These are phyloP conservation scores for Ballota nigra DNA, from an alignment of 257 asterid genomes.

Conservation along the genomic window DNA sequence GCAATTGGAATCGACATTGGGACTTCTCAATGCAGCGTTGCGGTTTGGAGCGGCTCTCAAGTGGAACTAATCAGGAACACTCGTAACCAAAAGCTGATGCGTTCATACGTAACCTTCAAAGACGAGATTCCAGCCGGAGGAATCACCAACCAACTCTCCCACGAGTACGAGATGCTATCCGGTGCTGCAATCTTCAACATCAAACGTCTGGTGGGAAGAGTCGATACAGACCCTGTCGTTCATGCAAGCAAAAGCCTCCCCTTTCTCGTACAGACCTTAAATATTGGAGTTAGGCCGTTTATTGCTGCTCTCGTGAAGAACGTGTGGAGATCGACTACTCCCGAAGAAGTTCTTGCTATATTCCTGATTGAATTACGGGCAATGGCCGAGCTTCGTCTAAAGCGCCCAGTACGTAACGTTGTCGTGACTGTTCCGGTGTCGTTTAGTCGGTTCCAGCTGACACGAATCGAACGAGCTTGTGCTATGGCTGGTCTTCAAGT, in stretches of 20 bases:
- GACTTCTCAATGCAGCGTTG: conserved; percentile 82
- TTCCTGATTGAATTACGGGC: conserved; percentile 66
- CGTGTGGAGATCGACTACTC: conserved; percentile 84
- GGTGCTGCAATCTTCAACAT: conserved; percentile 81
- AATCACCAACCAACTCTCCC: conserved; percentile 61
- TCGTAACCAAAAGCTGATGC: conserved; percentile 61
- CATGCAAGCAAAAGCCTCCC: conserved; percentile 80
- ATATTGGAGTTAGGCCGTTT: conserved; percentile 78
- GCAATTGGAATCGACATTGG: conserved; percentile 91
- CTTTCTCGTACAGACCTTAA: conserved; percentile 69
- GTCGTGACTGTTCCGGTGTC: conserved; percentile 75
- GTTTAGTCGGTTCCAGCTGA: conserved; percentile 75
- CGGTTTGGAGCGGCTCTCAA: conserved; percentile 76
- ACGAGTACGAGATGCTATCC: conserved; percentile 70
- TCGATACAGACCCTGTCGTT: conserved; percentile 79
- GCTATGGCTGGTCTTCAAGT: conserved; percentile 95
- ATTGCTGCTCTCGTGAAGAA: conserved; percentile 78
- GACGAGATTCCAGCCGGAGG: conserved; percentile 70
- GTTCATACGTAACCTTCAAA: conserved; percentile 68
- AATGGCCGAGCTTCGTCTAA: conserved; percentile 66
- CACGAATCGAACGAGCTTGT: conserved; percentile 77
- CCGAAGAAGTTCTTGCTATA: conserved; percentile 87
- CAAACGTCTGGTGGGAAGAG: conserved; percentile 76
- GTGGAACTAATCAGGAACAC: conserved; percentile 67
- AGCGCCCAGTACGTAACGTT: conserved; percentile 54